Evolutionary conservation across 2,329 filamentous ascomycete genomes (phyloP).

Genomic region (Ceratocystis cubensis): DNA sequence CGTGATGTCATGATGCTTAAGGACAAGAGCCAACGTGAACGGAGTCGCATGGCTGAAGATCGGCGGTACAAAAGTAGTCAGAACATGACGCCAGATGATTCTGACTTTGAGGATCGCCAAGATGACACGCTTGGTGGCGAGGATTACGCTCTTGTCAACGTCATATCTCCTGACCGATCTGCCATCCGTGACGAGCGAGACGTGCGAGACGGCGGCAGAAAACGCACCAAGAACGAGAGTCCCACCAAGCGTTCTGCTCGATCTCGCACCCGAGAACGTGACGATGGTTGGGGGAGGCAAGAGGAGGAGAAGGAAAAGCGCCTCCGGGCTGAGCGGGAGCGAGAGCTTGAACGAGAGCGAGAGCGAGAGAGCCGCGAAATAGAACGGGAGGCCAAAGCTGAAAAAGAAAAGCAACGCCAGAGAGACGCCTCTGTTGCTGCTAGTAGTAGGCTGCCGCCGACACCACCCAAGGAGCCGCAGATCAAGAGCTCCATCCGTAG

Average conservation of each 20-base stretch:
- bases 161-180: conserved; percentile 8
- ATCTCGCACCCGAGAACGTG: conserved; percentile 7
- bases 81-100: neutral
- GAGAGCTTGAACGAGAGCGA: neutral
- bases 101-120: neutral
- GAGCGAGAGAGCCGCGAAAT: conserved; percentile 2
- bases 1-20: neutral
- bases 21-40: neutral
- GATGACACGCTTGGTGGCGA: conserved; percentile 9
- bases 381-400: neutral
- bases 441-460: conserved; percentile 2
- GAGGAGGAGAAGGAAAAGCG: conserved; percentile 5
- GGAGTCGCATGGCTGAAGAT: neutral
- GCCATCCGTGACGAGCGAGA: conserved; percentile 3
- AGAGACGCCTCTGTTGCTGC: neutral
- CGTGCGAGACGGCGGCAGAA: neutral
- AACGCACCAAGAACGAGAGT: conserved; percentile 3
- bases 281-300: neutral
- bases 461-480: conserved; percentile 10
- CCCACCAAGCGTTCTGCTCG: conserved; percentile 1
- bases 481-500: conserved; percentile 2
- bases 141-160: conserved; percentile 8
- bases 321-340: neutral
- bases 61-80: neutral
- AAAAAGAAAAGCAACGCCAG: neutral